These are phyloP conservation scores for Cruciata laevipes DNA, from an alignment of 257 asterid species.

Conservation along the genomic window DNA sequence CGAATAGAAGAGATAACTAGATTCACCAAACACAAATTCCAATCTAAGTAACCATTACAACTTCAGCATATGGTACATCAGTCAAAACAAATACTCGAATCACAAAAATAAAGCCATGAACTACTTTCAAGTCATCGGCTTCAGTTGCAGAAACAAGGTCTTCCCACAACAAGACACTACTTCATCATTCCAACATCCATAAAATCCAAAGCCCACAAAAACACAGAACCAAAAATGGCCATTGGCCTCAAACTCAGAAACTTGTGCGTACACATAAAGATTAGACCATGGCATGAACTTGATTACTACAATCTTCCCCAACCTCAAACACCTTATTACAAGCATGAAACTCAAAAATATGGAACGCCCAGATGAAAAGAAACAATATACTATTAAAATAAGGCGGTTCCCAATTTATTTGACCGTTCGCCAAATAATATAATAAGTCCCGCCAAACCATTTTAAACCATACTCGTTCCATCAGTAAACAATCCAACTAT, in stretches of 20 bases:
- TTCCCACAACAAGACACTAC: background rate
- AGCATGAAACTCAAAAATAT: background rate
- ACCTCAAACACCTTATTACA: background rate
- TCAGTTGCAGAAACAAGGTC: background rate
- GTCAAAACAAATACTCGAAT: background rate
- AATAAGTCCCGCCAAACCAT: background rate
- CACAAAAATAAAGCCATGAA: background rate
- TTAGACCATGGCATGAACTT: background rate
- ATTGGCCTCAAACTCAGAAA: background rate
- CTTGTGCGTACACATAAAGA: background rate
- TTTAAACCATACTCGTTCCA: background rate
- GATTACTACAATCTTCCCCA: background rate
- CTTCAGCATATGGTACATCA: background rate
- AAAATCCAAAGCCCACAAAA: background rate
- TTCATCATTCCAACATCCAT: background rate
- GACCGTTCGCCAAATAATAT: background rate
- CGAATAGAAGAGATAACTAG: background rate
- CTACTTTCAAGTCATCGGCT: background rate
- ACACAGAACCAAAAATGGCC: background rate
- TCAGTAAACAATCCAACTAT: background rate
- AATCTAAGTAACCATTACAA: background rate
- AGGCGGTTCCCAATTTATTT: background rate
- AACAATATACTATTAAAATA: background rate
- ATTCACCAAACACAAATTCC: background rate
- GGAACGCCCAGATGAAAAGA: background rate